A percentile compares a stretch with the other conserved stretches of the same genome.
Conservation (phyloP, 345 rosid genomes). For the Lepidium didymum region DNA sequence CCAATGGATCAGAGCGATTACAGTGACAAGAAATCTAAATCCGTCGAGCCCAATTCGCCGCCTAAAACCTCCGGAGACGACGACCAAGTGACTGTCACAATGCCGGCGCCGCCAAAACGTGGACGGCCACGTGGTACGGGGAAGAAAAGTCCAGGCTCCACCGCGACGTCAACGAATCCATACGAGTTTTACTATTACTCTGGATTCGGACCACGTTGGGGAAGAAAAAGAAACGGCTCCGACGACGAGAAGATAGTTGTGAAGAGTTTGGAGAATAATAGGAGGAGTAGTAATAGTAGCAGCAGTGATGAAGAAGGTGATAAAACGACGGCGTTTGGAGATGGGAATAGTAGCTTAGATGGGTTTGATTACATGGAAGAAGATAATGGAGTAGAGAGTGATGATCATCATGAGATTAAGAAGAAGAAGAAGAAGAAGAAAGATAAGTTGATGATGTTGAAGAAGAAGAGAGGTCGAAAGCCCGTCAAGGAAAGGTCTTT, state of each 20-base stretch:
- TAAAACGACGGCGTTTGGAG: constrained; percentile 13
- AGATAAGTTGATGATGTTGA: constrained; percentile 21
- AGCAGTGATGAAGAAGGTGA: constrained; percentile 18
- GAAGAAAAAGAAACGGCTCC: constrained; percentile 49
- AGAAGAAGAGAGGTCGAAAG: constrained; percentile 59
- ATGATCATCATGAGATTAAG: constrained; percentile 10
- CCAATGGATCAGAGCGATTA: constrained; percentile 13
- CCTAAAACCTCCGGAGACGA: constrained; percentile 8
- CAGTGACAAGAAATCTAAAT: constrained; percentile 26
- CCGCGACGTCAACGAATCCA: constrained; percentile 38
- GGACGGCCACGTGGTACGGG: constrained; percentile 41
- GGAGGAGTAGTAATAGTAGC: constrained; percentile 22
- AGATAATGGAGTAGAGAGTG: constrained; percentile 31
- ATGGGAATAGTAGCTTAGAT: constrained; percentile 7
- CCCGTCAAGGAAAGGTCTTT: constrained; percentile 85
- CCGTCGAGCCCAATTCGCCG: constrained; percentile 29
- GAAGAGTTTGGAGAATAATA: background rate
- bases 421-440: background rate
- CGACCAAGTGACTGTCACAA: background rate
- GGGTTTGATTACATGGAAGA: constrained; percentile 36
- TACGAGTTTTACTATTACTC: constrained; percentile 84
- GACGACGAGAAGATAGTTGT: constrained; percentile 12
- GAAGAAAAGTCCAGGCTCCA: constrained; percentile 23
- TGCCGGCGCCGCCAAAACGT: constrained; percentile 10
- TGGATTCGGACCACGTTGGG: constrained; percentile 92